Base-by-base conservation (phyloP, 2,329 filamentous ascomycete genomes). In the Helotiales sp. region DNA sequence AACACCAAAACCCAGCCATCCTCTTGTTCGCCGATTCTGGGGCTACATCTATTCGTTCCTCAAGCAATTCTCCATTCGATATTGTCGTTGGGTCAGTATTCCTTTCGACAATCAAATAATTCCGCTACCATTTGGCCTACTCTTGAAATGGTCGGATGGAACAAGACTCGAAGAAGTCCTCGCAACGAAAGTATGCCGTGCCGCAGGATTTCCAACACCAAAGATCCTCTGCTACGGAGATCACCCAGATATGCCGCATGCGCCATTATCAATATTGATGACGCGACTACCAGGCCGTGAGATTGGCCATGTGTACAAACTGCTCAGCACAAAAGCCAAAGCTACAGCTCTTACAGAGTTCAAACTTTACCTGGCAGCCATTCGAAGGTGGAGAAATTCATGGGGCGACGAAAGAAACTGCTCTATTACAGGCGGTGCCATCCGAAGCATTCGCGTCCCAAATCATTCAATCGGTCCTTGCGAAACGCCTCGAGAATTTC, bases 191-290 rank as follows among this genome's bases (percentile, higher is more conserved):
- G 70, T 75, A 57, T 70, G 68, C 15, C 38, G 58, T 38, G 60
- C 68, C 30, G 74, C 72, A 29, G 71, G 72, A 19, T 70, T 75
- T 17, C 72, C 72, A 31, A 68, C 69, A 24, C 70, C 72, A 0
- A 73, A 62, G 59, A 68, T 74, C 3, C 24, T 75, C 22, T 64
- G 57, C 53, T 74, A 65, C 34, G 70, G 72, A 5, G 71, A 74
- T 44, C 70, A 75, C 49, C 65, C 68, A 29, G 60, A 70, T 57
- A 66, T 58, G 17, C 66, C 62, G 57, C 63, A 71, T 27, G 51
- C 66, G 19, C 60, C 50, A 12, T 55, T 74, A 49, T 74, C 73
- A n/a, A 74, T 75, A 36, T 52, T 76, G 24, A 76, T 78, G 73
- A 76, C 74, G n/a, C 69, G 73, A 25, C 56, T 75, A 49, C 73